A percentile compares a stretch with the other conserved stretches of the same genome.
These are phyloP conservation scores for Pilobolus umbonatus DNA, from an alignment of 192 early-diverging fungal species.

Conservation along the genomic window DNA sequence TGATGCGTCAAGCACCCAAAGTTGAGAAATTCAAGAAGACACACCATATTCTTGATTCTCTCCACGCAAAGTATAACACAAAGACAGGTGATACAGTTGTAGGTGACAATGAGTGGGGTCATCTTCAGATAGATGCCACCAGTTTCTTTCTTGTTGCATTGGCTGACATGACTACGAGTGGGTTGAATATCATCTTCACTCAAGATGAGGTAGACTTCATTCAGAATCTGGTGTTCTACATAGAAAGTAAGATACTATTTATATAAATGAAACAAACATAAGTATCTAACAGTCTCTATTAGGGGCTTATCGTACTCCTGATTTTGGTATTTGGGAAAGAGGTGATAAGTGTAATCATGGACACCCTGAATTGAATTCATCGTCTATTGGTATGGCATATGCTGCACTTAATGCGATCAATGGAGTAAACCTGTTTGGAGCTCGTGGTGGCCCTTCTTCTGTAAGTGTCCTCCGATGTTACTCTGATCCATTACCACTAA, in stretches of 20 bases:
- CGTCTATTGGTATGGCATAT: constrained; percentile 84
- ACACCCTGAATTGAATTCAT: constrained; percentile 80
- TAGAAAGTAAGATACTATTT: constrained; percentile 54
- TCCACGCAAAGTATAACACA: constrained; percentile 89
- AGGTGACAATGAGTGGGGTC: constrained; percentile 80
- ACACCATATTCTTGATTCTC: constrained; percentile 64
- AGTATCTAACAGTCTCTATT: not conserved
- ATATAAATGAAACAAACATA: not conserved
- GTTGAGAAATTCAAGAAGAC: constrained; percentile 82
- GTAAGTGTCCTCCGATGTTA: constrained; percentile 35
- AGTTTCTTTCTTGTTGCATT: constrained; percentile 73
- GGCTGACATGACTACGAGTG: constrained; percentile 80
- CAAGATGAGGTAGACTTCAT: constrained; percentile 82
- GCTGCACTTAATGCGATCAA: constrained; percentile 83
- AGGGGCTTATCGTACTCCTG: constrained; percentile 72
- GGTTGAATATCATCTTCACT: constrained; percentile 72
- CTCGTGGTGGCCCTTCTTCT: constrained; percentile 68
- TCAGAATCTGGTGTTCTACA: constrained; percentile 87
- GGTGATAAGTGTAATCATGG: constrained; percentile 89
- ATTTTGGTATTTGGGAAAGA: constrained; percentile 87
- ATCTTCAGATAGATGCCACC: constrained; percentile 87
- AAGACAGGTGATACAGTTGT: constrained; percentile 80
- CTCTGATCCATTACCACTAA: not conserved
- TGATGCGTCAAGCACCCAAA: constrained; percentile 82
- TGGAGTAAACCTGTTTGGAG: constrained; percentile 80